Base-by-base conservation (phyloP, 192 early-diverging fungal species). In the Phycomyces blakesleeanus region DNA sequence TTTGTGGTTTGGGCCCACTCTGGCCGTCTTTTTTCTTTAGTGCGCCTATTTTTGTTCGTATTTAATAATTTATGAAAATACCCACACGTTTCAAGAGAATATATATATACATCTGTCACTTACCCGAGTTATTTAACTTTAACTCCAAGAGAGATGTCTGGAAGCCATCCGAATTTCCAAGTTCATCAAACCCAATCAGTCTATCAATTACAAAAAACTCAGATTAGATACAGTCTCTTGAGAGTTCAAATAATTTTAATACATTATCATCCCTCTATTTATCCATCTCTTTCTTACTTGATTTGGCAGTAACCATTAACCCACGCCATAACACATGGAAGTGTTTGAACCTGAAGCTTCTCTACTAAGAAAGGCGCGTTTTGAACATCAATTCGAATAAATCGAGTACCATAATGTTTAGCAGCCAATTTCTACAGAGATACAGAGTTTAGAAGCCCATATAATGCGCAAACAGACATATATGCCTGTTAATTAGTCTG, bases 151-250 rank as follows among this genome's bases (percentile, higher is more conserved):
- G 57, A 16, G 83, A 72, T 1, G 94, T 96, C 26, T 82, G 74
- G 53, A 98, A 97, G 55, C 78, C 75, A 70, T 98, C 97, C 8
- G 76, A 85, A 64, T 91, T 93, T 20, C 93, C 94, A 14, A 98
- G 75, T 16, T 91, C 95, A 25, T 98, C 97, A 81, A 98, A 98
- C 0, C 97, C 97, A 62, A 96, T 67, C 25, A 95, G 56, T 20
- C 91, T 90, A 55, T 25, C 37, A n/a, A 34, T 20, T 16, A 27
- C 40, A 5, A 57, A 25, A 50, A 41, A 50, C 3, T 6, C 15
- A 51, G n/a, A 38, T 18, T 51, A 51, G 26, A 1, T n/a, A 56
- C 44, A 44, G 40, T 4, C 3, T n/a, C n/a, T n/a, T n/a, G n/a
- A n/a, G n/a, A n/a, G n/a, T n/a, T n/a, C n/a, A n/a, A n/a, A n/a